phyloP scores from a whole-genome alignment of 2,329 filamentous ascomycete genomes.

The Ceratocystis colombiana region DNA sequence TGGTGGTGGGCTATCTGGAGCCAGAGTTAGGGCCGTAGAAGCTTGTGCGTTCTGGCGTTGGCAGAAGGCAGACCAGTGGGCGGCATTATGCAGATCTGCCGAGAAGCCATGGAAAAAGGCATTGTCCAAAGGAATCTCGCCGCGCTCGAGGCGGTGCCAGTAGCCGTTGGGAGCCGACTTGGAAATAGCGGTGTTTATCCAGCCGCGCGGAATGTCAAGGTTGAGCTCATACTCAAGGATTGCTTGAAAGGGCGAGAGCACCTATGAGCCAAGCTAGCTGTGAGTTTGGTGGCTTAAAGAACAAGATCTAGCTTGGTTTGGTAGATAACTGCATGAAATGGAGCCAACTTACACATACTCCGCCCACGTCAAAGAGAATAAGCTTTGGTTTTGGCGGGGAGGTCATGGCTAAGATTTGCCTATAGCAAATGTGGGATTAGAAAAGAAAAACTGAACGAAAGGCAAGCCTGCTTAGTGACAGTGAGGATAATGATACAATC shows the following conservation, averaged over 20 bases:
- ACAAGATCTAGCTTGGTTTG: too few relatives aligned
- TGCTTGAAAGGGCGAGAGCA: slow-evolving; percentile 81
- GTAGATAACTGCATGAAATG: not conserved
- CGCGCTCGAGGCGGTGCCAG: slow-evolving; percentile 83
- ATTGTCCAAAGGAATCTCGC: slow-evolving; percentile 64
- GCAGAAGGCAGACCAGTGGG: slow-evolving; percentile 61
- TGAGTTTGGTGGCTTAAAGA: too few relatives aligned
- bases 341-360: slow-evolving; percentile 70
- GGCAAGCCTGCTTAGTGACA: too few relatives aligned
- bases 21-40: not conserved
- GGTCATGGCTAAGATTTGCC: not conserved
- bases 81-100: slow-evolving; percentile 55
- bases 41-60: slow-evolving; percentile 33
- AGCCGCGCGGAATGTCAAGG: slow-evolving; percentile 70
- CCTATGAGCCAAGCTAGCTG: slow-evolving; percentile 41
- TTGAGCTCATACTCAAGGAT: slow-evolving; percentile 82
- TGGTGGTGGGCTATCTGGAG: slow-evolving; percentile 48
- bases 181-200: slow-evolving; percentile 85
- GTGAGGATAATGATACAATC: too few relatives aligned
- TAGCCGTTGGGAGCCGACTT: slow-evolving; percentile 64
- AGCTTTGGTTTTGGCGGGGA: slow-evolving; percentile 47
- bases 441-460: too few relatives aligned
- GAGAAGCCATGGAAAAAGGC: slow-evolving; percentile 69
- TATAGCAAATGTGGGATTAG: not conserved
- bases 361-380: slow-evolving; percentile 88